Conservation (phyloP, 1,139 yeast genomes). For the Hansenula sp. region DNA sequence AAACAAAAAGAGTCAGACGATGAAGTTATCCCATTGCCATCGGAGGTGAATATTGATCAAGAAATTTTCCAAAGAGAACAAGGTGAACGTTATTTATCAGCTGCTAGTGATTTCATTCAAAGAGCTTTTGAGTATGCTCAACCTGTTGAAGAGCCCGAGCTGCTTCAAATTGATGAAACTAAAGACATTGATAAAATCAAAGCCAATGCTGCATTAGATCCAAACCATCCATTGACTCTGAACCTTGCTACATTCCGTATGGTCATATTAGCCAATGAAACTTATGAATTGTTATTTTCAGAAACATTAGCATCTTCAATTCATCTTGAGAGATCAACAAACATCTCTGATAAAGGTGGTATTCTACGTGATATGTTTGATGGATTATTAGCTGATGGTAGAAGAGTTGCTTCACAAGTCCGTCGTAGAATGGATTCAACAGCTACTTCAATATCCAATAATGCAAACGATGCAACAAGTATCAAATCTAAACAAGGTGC, state of each 20-base stretch:
- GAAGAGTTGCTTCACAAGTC: constrained; percentile 84
- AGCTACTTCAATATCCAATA: constrained; percentile 23
- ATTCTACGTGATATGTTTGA: constrained; percentile 86
- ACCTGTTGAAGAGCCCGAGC: constrained; percentile 50
- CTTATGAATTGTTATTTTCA: constrained; percentile 80
- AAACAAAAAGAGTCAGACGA: constrained; percentile 25
- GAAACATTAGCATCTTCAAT: constrained; percentile 62
- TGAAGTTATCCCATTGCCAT: constrained; percentile 48
- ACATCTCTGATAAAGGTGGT: constrained; percentile 46
- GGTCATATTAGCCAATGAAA: constrained; percentile 92
- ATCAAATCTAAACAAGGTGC: constrained; percentile 8
- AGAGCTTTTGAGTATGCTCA: constrained; percentile 90
- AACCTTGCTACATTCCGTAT: constrained; percentile 89
- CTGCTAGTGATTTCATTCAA: constrained; percentile 84
- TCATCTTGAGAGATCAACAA: constrained; percentile 58
- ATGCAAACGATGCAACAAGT: constrained; percentile 4
- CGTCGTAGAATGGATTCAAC: constrained; percentile 74
- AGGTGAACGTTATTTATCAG: constrained; percentile 75
- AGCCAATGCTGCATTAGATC: constrained; percentile 80
- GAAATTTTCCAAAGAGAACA: constrained; percentile 67
- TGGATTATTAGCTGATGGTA: constrained; percentile 87
- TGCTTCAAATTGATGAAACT: constrained; percentile 32
- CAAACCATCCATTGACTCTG: constrained; percentile 68
- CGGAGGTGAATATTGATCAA: constrained; percentile 57
- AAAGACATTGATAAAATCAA: constrained; percentile 29